Evolutionary conservation across 352 stramenopile genomes (phyloP).

Genomic region (Phytopythium ostracodes): DNA sequence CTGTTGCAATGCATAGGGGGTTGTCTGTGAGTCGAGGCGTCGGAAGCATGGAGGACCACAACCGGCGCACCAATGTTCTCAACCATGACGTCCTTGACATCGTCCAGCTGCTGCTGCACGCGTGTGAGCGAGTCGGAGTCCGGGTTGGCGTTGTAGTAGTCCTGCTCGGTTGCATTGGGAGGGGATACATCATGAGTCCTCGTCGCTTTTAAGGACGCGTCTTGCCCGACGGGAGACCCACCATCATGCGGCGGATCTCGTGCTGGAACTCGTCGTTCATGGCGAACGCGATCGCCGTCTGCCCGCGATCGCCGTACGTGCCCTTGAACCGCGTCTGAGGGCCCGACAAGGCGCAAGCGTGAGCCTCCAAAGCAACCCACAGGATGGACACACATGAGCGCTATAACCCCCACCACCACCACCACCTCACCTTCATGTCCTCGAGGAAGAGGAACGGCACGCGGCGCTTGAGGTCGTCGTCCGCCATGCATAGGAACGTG

Average conservation of each 20-base stretch:
- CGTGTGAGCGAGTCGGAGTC: constrained; percentile 90
- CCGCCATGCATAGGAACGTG: constrained; percentile 98
- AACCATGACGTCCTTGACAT: constrained; percentile 98
- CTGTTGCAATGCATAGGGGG: too few relatives aligned
- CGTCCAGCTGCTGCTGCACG: constrained; percentile 96
- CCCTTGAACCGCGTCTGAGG: constrained; percentile 69
- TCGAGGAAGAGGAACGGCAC: constrained; percentile 98
- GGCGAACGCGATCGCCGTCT: constrained; percentile 95
- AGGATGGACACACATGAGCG: too few relatives aligned
- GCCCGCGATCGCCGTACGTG: constrained; percentile 70
- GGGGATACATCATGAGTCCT: not conserved
- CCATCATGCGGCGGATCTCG: constrained; percentile 93
- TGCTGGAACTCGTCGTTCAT: constrained; percentile 98
- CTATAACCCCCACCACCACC: not conserved
- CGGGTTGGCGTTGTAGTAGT: constrained; percentile 86
- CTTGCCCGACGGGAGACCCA: constrained; percentile 4
- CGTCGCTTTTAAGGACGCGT: not conserved
- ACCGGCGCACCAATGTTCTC: constrained; percentile 92
- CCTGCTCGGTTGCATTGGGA: constrained; percentile 15
- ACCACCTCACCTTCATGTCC: constrained; percentile 88
- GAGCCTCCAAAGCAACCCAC: too few relatives aligned
- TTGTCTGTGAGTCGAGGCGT: too few relatives aligned
- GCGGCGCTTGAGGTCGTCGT: constrained; percentile 93
- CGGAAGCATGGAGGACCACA: too few relatives aligned
- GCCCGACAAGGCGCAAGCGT: not conserved